Evolutionary conservation across 2,329 filamentous ascomycete species (phyloP), one percentile per base, ranked within the genome.

Genomic region (Nectriaceae sp.): DNA sequence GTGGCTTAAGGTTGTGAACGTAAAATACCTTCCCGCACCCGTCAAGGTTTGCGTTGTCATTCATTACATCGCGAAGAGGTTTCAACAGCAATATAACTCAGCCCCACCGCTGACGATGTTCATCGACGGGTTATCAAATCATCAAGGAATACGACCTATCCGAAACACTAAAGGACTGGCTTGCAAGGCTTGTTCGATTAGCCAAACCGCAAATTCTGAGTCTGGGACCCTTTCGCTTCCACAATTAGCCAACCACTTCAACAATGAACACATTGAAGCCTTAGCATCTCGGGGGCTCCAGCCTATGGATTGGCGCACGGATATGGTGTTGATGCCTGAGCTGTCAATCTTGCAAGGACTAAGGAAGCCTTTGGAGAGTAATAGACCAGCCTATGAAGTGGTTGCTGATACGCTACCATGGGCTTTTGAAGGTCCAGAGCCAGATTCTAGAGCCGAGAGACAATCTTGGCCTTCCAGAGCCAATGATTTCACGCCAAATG

Each of bases 31-130:
- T 15, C 78, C 84, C 13, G 78, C 79, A 33, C 79, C 78, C 50
- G 75, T 89, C 40, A 82, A 83, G 55, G 75, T 88, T 15, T 80
- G 80, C 50, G 77, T 83, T 40, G 73, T 88, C 10, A 75, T 92
- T 36, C 76, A 87, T 61, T 83, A 88, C 62, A 70, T 84, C 43
- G 74, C 79, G 47, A 75, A 76, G 46, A 75, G 74, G 29, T 89
- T 85, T 60, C 72, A 76, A 37, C 66, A 77, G 15, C 75, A 74
- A 41, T 89, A 85, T 63, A 71, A 71, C 15, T 75, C 83, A 50
- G 75, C 77, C 35, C 79, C 83, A 1, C 72, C 77, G 8, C 62
- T 91, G 26, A 68, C 68, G 11, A 75, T 84, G 66, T 83, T 87
- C 52, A 80, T 77, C 47, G 84, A 82, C 45, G 79, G 77, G 1